phyloP scores from a whole-genome alignment of 768 basidiomycete species.

The Russula virescens region DNA sequence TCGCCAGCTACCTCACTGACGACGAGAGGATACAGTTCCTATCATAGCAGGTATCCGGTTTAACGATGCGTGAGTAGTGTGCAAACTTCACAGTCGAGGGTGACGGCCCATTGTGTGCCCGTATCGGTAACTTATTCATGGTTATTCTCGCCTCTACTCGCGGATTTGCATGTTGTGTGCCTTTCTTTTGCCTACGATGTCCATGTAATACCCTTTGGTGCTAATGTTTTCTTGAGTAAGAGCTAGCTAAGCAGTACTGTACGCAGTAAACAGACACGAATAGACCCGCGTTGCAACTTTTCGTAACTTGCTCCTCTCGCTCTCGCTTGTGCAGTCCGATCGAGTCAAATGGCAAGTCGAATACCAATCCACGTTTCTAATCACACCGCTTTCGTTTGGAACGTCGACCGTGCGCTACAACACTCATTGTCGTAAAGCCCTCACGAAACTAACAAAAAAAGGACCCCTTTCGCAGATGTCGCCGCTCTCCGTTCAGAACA shows the following conservation, averaged over 20 bases:
- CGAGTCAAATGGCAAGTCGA: constrained; percentile 3
- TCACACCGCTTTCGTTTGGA: constrained; percentile 82
- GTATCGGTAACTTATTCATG: neutral
- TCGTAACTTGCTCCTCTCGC: no score
- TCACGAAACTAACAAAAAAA: no score
- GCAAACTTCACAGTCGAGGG: neutral
- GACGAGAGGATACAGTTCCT: constrained; percentile 5
- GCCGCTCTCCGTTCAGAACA: constrained; percentile 73
- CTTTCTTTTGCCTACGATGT: neutral
- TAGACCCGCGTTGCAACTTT: no score
- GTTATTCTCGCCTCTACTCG: neutral
- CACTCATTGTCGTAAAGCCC: neutral
- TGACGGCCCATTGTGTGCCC: neutral
- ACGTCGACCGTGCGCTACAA: constrained; percentile 58
- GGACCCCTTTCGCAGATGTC: constrained; percentile 52
- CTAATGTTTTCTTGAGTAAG: no score
- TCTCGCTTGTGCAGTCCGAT: no score
- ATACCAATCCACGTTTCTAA: constrained; percentile 48
- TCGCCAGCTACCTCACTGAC: constrained; percentile 18
- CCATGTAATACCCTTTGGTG: no score
- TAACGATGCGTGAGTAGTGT: neutral
- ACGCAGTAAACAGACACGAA: no score
- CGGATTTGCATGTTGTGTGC: no score
- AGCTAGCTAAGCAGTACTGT: no score
- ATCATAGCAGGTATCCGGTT: neutral